Conservation (phyloP, 108 stramenopile genomes). For the Stephanodiscus triporus region DNA sequence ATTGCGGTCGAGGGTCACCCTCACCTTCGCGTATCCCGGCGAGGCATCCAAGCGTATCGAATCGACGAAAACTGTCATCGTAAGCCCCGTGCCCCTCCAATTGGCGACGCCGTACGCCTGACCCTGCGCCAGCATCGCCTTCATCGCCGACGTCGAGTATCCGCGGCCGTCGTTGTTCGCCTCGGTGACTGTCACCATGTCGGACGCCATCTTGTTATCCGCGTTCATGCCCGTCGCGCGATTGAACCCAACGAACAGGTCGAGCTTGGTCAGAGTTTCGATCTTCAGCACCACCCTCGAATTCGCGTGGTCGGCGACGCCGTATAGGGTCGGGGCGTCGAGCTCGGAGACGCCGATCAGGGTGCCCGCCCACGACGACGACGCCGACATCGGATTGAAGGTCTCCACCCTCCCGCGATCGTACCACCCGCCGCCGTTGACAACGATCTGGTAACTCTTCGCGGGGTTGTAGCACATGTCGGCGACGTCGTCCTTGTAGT, state of each 20-base stretch:
- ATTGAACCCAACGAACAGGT: slow-evolving; percentile 44
- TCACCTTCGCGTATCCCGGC: slow-evolving; percentile 9
- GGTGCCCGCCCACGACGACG: background rate
- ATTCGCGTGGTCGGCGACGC: background rate
- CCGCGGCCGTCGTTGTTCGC: slow-evolving; percentile 14
- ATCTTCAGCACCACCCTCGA: slow-evolving; percentile 20
- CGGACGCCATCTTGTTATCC: slow-evolving; percentile 14
- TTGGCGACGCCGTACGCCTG: slow-evolving; percentile 8
- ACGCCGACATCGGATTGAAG: background rate
- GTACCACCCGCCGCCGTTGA: slow-evolving; percentile 9
- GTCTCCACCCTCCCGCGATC: background rate
- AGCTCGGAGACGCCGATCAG: slow-evolving; percentile 37
- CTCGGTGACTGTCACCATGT: slow-evolving; percentile 24
- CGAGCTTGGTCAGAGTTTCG: slow-evolving; percentile 13
- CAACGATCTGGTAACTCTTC: slow-evolving; percentile 16
- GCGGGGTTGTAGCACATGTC: slow-evolving; percentile 28
- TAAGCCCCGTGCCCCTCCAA: slow-evolving; percentile 12
- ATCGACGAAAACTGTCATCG: slow-evolving; percentile 11
- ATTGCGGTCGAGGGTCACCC: background rate
- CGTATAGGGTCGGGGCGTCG: slow-evolving; percentile 1
- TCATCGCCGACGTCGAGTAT: slow-evolving; percentile 22
- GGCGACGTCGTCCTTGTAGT: slow-evolving; percentile 16
- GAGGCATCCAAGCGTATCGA: background rate
- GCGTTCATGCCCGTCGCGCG: slow-evolving; percentile 32
- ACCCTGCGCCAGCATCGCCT: slow-evolving; percentile 11